Evolutionary conservation across 768 basidiomycete species (phyloP), one percentile per base, ranked within the genome.

Genomic region (Panaeolus cyanescens): DNA sequence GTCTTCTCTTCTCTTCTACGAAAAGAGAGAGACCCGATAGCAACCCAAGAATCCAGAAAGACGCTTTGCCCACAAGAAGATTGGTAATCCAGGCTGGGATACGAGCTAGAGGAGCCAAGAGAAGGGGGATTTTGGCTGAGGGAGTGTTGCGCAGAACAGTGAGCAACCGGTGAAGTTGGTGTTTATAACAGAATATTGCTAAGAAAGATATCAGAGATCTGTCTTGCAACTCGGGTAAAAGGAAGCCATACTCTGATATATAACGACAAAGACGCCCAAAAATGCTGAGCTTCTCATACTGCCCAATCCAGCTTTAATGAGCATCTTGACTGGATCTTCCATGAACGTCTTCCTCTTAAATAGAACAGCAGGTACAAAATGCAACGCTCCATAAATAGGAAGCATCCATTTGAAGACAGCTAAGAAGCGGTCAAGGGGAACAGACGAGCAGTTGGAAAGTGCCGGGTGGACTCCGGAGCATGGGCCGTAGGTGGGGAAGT

Each of bases 251-350:
- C 93, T 71, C 74, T 98, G 94, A 69, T 88, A 96, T 56, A 92
- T 84, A 12, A 87, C 75, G 31, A 98, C 87, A 63, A 96, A 95
- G 15, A 84, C 78, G 2, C 91, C 92, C 22, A 99, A 74, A 77
- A 99, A 99, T 0, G 93, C 87, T 1, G 91, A 92, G 69, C 93
- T 95, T 39, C 95, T 80, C 63, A 86, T 72, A 22, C 93, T 94
- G 7, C 94, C 95, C 70, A 85, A 73, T 0, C 82, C 77, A 0
- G 91, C 87, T 60, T 80, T 84, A 8, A 86, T 69, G 1, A 95
- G 73, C 76, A 95, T 88, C 39, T 76, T 78, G 20, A 80, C 72
- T 0, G 95, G 95, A 66, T 88, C 84, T 40, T 83, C 78, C 54
- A 82, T 68, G 71, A 96, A 91, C 0, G 78, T 74, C 25, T 82